These are phyloP conservation scores for Tripidium arundinaceum DNA, from an alignment of 202 grass and related monocot species.

Conservation along the genomic window DNA sequence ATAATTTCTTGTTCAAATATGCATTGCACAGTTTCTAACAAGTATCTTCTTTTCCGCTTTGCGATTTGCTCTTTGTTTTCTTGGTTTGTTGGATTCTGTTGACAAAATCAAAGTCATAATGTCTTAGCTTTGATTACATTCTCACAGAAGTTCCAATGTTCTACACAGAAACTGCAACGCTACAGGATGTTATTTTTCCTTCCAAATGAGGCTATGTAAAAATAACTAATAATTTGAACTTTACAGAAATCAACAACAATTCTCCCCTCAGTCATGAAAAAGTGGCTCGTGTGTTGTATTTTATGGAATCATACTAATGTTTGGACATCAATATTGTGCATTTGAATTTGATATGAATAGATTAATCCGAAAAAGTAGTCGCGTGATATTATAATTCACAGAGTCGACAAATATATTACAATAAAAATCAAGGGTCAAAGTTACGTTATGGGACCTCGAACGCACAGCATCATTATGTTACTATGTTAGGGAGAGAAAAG, in stretches of 20 bases:
- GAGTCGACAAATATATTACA: neutral
- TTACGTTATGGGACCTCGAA: neutral
- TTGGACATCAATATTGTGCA: too few relatives aligned
- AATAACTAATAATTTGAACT: too few relatives aligned
- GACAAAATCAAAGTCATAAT: neutral
- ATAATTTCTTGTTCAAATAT: conserved; percentile 21
- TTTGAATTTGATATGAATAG: neutral
- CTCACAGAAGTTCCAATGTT: neutral
- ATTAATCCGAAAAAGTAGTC: neutral
- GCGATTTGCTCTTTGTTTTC: neutral
- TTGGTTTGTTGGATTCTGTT: neutral
- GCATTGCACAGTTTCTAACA: conserved; percentile 5
- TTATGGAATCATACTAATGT: too few relatives aligned
- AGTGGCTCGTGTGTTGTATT: too few relatives aligned
- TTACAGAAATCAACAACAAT: neutral
- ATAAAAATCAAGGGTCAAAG: neutral
- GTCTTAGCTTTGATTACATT: neutral
- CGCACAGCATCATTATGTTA: neutral
- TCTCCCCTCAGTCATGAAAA: neutral
- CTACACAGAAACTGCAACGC: neutral
- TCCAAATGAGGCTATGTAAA: neutral
- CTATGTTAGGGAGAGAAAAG: neutral
- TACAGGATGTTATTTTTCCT: neutral
- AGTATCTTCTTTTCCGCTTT: neutral
- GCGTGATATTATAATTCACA: neutral